Evolutionary conservation across 2,329 filamentous ascomycete genomes (phyloP), one percentile per base, ranked within the genome.

Genomic region (Trichoderma arundinaceum): DNA sequence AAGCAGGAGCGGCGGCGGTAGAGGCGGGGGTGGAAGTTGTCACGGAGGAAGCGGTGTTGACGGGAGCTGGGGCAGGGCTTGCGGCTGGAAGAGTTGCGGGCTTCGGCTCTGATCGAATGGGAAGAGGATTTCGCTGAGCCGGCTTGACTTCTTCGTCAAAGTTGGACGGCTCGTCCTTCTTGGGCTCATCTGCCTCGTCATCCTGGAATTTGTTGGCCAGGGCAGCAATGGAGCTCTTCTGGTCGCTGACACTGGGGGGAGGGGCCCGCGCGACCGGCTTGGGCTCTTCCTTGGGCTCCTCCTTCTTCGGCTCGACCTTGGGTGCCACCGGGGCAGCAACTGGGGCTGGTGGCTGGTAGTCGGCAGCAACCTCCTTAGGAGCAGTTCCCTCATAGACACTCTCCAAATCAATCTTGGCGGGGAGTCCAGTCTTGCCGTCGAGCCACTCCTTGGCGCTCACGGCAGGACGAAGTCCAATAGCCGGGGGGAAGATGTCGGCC

Each of bases 401-500:
- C 78, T 96, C 94, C 72, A 99, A 87, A 70, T 95, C 94, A 75
- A 99, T 94, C 84, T 97, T 98, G 67, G 93, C 84, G 7, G 95
- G 94, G 48, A 96, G 79, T 7, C 83, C 92, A 15, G 90, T 90
- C 82, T 96, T 95, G 69, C 95, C 95, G 13, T 84, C 84, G 61
- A 97, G 84, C 94, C 94, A 99, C 71, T 98, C 94, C 52, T 85
- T 80, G 46, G 91, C 86, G 64, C 88, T 90, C 74, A 96, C 86
- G 66, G 90, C 94, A 57, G 95, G 88, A 79, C 92, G 96, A 62
- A 86, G 77, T 68, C 95, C 94, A 64, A 84, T 83, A 12, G 93
- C 90, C 10, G 95, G 94, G 48, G 94, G 95, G 78, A 92, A 99
- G 73, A 99, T 97, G 75, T 99, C 95, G 68, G 93, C 92, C 80